Base-by-base conservation (phyloP, 1,284 basidiomycete genomes). In the Tilletia walkeri region DNA sequence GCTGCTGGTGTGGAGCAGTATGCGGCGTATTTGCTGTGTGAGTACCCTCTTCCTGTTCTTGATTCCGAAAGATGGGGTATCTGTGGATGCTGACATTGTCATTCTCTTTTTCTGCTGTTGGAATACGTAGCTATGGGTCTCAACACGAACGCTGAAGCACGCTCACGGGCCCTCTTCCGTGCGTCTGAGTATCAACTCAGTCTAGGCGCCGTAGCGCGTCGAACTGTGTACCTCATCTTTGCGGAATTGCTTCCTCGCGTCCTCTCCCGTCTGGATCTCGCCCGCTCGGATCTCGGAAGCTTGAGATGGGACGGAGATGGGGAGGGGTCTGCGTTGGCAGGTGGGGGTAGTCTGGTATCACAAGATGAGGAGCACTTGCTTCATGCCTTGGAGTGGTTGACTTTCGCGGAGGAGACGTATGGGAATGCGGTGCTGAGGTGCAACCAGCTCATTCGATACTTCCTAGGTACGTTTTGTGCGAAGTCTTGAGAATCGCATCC, bases 1-100 rank as follows among this genome's bases (percentile, higher is more conserved):
- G 93, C 92, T 76, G 94, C 94, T 4, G 59, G 59, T n/a, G 90
- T 95, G 65, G 91, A 94, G 77, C 91, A 93, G 61, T 99, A 98
- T 79, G 94, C 95, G 0, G 86, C 91, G 76, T 98, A 94, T 89
- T 87, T 99, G 41, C 59, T 38, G 18, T 63, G 59, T 63, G 38
- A 63, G 59, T 63, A 30, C 24, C 24, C 24, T 34, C 16, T 20
- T n/a, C n/a, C n/a, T 36, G 54, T 56, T 30, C 20, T 24, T 34
- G 24, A 2, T 30, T 30, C 24, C 1, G 24, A 30, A 30, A 1
- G 24, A 30, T 30, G 24, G 24, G 24, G 24, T 30, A 30, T 30
- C 2, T 30, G 24, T 30, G 24, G 1, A 2, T 30, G 24, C 24
- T 30, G 24, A 30, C 24, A 30, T 30, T 30, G 24, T 1, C 24